Evolutionary conservation across 768 basidiomycete species (phyloP).

Genomic region (Gelatoporia subvermispora): DNA sequence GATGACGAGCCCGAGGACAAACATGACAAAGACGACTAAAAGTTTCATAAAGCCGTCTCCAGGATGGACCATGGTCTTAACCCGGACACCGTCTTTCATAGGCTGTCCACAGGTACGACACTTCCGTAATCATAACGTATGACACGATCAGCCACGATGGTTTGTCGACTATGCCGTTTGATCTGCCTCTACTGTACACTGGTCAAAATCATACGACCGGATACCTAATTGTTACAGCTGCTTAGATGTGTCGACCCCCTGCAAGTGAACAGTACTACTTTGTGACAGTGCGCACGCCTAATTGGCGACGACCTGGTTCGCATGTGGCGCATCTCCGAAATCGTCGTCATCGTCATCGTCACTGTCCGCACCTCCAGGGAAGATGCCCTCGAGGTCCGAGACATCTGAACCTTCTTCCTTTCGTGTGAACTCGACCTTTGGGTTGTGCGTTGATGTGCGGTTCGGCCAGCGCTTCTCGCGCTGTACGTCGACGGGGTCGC

Average conservation of each 20-base stretch:
- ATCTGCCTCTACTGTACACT: too few relatives aligned
- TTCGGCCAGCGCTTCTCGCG: constrained; percentile 78
- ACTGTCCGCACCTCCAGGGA: constrained; percentile 1
- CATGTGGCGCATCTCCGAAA: neutral
- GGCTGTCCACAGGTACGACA: neutral
- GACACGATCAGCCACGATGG: too few relatives aligned
- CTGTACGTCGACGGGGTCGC: constrained; percentile 69
- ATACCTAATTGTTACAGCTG: too few relatives aligned
- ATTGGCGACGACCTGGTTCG: neutral
- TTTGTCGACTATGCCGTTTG: too few relatives aligned
- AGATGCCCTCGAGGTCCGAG: constrained; percentile 41
- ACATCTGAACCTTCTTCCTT: constrained; percentile 53
- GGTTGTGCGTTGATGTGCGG: constrained; percentile 32
- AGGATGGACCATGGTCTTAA: too few relatives aligned
- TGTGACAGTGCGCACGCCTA: neutral
- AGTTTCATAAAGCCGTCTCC: neutral
- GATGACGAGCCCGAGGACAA: constrained; percentile 36
- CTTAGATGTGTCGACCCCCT: too few relatives aligned
- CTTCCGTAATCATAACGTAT: too few relatives aligned
- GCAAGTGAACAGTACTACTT: too few relatives aligned
- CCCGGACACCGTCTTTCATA: too few relatives aligned
- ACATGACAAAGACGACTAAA: constrained; percentile 28
- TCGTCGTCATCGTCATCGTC: neutral
- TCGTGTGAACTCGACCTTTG: constrained; percentile 52
- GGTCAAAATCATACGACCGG: too few relatives aligned